Percentiles rank a stretch among this genome's conserved stretches.
phyloP scores from a whole-genome alignment of 2,329 filamentous ascomycete species.

The Scytalidium lignicola region DNA sequence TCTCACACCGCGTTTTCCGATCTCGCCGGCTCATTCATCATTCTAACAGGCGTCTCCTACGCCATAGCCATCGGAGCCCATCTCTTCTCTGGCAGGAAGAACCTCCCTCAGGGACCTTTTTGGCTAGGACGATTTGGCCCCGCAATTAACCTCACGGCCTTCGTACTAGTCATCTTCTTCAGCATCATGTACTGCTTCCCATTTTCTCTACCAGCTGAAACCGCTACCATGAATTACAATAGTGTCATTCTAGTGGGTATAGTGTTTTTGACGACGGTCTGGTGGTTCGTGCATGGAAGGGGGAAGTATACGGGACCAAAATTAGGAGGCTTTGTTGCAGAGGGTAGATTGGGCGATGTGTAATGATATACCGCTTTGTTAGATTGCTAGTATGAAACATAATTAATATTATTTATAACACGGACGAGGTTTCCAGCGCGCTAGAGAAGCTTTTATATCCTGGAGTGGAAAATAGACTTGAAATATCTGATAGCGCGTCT shows the following conservation, averaged over 20 bases:
- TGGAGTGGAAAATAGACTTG: no score
- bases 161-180: slow-evolving; percentile 51
- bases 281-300: slow-evolving; percentile 21
- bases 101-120: slow-evolving; percentile 54
- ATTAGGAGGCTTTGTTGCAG: not conserved
- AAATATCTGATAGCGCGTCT: no score
- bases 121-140: slow-evolving; percentile 44
- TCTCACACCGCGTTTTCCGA: slow-evolving; percentile 59
- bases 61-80: slow-evolving; percentile 45
- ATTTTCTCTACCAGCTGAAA: slow-evolving; percentile 35
- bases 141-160: slow-evolving; percentile 41
- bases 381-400: no score
- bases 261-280: slow-evolving; percentile 30
- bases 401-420: no score
- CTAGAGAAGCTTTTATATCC: no score
- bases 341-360: not conserved
- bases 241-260: slow-evolving; percentile 37
- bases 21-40: slow-evolving; percentile 53
- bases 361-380: not conserved
- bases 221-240: slow-evolving; percentile 45
- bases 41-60: slow-evolving; percentile 50
- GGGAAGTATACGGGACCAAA: slow-evolving; percentile 1
- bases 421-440: no score
- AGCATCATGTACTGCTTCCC: slow-evolving; percentile 59
- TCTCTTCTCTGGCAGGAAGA: not conserved